phyloP scores from a whole-genome alignment of 2,329 filamentous ascomycete species.

The Aspergillus sp. region DNA sequence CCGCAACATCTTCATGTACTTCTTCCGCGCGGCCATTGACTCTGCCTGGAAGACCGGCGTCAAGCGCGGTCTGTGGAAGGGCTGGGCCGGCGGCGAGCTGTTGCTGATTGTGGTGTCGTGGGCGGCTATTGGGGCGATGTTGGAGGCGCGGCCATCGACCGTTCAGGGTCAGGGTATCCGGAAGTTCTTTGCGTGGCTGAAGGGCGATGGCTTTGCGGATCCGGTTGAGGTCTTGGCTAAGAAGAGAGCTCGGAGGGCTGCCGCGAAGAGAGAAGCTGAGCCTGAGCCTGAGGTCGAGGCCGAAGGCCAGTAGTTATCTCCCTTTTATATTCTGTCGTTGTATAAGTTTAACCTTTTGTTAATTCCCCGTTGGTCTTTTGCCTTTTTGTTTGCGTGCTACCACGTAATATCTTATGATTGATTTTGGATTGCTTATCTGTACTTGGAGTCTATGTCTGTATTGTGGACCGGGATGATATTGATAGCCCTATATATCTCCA shows the following conservation, averaged over 20 bases:
- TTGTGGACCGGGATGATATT: too few relatives aligned
- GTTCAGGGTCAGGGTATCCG: slow-evolving; percentile 60
- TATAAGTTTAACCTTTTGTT: too few relatives aligned
- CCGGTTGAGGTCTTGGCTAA: slow-evolving; percentile 46
- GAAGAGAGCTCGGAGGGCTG: slow-evolving; percentile 24
- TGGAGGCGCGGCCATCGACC: slow-evolving; percentile 61
- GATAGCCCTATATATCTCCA: too few relatives aligned
- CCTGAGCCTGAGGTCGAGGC: too few relatives aligned
- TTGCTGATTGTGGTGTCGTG: slow-evolving; percentile 72
- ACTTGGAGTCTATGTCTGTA: too few relatives aligned
- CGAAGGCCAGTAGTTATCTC: too few relatives aligned
- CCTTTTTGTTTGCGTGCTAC: too few relatives aligned
- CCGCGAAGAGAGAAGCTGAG: neutral
- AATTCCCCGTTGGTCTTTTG: too few relatives aligned
- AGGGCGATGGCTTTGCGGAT: slow-evolving; percentile 69
- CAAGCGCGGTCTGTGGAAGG: slow-evolving; percentile 81
- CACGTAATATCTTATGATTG: too few relatives aligned
- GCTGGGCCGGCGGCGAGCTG: slow-evolving; percentile 73
- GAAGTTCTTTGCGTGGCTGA: slow-evolving; percentile 64
- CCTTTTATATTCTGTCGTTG: too few relatives aligned
- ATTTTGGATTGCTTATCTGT: too few relatives aligned
- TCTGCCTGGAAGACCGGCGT: slow-evolving; percentile 88
- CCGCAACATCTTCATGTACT: slow-evolving; percentile 67
- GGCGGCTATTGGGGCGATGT: slow-evolving; percentile 67
- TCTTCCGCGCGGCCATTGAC: slow-evolving; percentile 68